Evolutionary conservation across 2,329 filamentous ascomycete genomes (phyloP).

Genomic region (Colletotrichum truncatum): DNA sequence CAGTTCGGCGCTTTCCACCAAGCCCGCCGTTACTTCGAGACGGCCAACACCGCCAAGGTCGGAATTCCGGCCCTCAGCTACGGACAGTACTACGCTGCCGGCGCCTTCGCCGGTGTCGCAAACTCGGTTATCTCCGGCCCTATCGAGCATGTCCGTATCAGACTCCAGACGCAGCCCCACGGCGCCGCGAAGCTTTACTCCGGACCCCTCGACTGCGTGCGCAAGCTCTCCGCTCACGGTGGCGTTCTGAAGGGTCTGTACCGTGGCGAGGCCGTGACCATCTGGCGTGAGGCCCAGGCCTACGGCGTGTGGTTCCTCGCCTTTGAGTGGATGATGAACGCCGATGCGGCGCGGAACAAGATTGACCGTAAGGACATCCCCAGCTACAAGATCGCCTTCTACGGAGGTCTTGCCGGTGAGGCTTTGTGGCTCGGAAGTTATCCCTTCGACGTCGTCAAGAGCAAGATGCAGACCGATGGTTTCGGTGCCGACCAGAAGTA

Average conservation of each 20-base stretch:
- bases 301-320: constrained; percentile 96
- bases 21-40: constrained; percentile 86
- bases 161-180: constrained; percentile 95
- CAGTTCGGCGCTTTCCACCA: constrained; percentile 98
- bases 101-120: constrained; percentile 90
- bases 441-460: constrained; percentile 97
- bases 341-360: constrained; percentile 81
- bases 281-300: constrained; percentile 89
- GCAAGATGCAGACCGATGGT: constrained; percentile 98
- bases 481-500: constrained; percentile 79
- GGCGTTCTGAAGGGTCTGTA: constrained; percentile 81
- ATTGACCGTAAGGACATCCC: constrained; percentile 81
- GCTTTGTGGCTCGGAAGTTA: constrained; percentile 93
- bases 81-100: constrained; percentile 87
- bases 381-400: constrained; percentile 86
- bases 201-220: constrained; percentile 90
- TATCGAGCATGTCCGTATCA: constrained; percentile 96
- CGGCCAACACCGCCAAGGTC: constrained; percentile 71
- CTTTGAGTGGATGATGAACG: constrained; percentile 97
- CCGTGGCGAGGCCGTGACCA: constrained; percentile 86
- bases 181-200: constrained; percentile 79
- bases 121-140: constrained; percentile 90
- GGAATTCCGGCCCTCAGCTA: constrained; percentile 72
- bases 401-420: constrained; percentile 94
- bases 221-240: constrained; percentile 76